phyloP scores from a whole-genome alignment of 257 asterid species.

The Solanum stenotomum region DNA sequence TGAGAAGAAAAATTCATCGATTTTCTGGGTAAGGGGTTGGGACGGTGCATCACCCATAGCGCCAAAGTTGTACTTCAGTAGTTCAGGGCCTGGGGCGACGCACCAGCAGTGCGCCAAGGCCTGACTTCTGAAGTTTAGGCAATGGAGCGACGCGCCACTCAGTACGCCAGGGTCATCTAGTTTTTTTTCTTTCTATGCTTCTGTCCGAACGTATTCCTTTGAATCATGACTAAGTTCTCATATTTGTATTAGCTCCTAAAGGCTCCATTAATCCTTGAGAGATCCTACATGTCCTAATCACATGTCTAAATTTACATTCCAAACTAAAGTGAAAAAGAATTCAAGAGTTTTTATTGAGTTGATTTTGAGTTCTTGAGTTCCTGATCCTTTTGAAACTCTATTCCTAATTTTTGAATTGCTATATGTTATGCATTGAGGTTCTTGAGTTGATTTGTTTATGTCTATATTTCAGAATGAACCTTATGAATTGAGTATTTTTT shows the following conservation, averaged over 20 bases:
- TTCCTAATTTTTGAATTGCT: background rate
- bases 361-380: background rate
- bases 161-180: too few relatives aligned
- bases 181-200: too few relatives aligned
- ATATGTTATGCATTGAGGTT: too few relatives aligned
- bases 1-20: too few relatives aligned
- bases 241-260: background rate
- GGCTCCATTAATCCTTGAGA: background rate
- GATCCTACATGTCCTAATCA: background rate
- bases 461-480: background rate
- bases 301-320: background rate
- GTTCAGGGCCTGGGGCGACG: too few relatives aligned
- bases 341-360: background rate
- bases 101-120: too few relatives aligned
- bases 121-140: too few relatives aligned
- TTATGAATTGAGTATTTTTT: background rate
- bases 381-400: background rate
- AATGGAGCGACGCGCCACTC: too few relatives aligned
- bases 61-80: too few relatives aligned
- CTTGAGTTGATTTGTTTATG: background rate
- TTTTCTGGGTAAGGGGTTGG: too few relatives aligned
- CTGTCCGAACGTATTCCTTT: too few relatives aligned
- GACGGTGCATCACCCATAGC: too few relatives aligned
- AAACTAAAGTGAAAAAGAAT: background rate
- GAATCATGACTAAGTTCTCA: background rate